These are phyloP conservation scores for Pseudogymnoascus sp. DNA, from an alignment of 2,329 filamentous ascomycete genomes.

Conservation along the genomic window DNA sequence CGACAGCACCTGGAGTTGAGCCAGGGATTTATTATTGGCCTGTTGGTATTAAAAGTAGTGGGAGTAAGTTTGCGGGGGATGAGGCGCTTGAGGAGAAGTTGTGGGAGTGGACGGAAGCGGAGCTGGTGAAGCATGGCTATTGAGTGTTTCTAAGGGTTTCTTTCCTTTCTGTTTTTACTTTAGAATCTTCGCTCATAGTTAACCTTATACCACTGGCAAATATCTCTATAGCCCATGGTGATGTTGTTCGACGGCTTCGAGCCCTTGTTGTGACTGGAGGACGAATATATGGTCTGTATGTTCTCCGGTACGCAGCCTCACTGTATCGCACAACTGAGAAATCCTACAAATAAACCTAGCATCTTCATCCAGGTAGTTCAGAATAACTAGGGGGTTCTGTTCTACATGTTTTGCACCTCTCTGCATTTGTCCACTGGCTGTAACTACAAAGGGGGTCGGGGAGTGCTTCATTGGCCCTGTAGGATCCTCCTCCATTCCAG, in stretches of 20 bases:
- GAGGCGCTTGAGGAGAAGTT: constrained; percentile 26
- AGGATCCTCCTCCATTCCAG: background rate
- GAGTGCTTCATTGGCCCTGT: background rate
- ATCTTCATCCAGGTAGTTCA: background rate
- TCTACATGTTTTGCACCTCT: too few species aligned
- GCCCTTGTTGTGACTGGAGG: background rate
- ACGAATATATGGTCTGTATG: background rate
- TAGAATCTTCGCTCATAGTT: background rate
- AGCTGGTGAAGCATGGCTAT: constrained; percentile 17
- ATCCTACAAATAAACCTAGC: background rate
- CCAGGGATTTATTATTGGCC: constrained; percentile 34
- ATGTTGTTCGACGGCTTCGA: background rate
- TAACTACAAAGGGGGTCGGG: background rate
- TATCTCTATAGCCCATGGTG: background rate
- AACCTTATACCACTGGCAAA: background rate
- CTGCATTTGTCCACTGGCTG: background rate
- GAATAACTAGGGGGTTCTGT: background rate
- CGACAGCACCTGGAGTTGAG: constrained; percentile 30
- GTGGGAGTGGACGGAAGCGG: constrained; percentile 30
- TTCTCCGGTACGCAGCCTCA: background rate
- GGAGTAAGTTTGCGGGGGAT: constrained; percentile 18
- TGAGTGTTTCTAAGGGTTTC: background rate
- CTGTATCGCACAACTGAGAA: background rate
- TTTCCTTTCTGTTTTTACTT: background rate
- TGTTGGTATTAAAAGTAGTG: constrained; percentile 26